phyloP scores from a whole-genome alignment of 164 flowering plant genomes.

The Vitis rotundifolia region DNA sequence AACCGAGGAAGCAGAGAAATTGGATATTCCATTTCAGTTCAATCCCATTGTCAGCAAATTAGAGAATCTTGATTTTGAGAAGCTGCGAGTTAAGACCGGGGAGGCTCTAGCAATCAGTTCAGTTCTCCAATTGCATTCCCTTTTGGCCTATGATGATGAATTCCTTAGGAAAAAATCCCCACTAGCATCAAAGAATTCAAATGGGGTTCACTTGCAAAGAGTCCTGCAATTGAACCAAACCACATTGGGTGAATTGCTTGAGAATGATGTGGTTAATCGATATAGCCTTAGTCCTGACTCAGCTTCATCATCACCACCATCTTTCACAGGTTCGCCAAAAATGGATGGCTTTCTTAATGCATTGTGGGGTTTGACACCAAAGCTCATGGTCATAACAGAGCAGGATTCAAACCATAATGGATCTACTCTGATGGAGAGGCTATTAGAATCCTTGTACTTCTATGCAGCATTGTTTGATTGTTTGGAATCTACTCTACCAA shows the following conservation, averaged over 20 bases:
- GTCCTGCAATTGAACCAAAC: slow-evolving; percentile 45
- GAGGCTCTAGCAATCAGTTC: slow-evolving; percentile 92
- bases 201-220: slow-evolving; percentile 46
- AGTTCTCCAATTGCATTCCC: slow-evolving; percentile 71
- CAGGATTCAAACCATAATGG: slow-evolving; percentile 90
- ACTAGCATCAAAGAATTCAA: slow-evolving; percentile 32
- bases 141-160: slow-evolving; percentile 66
- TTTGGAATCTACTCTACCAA: slow-evolving; percentile 71
- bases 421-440: slow-evolving; percentile 73
- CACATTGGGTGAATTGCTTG: slow-evolving; percentile 56
- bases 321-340: slow-evolving; percentile 36
- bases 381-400: slow-evolving; percentile 82
- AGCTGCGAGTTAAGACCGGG: slow-evolving; percentile 83
- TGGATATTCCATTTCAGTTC: slow-evolving; percentile 92
- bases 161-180: slow-evolving; percentile 37
- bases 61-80: slow-evolving; percentile 69
- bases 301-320: slow-evolving; percentile 56
- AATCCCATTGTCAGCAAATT: slow-evolving; percentile 64
- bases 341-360: slow-evolving; percentile 68
- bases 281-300: slow-evolving; percentile 70
- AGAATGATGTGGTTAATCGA: slow-evolving; percentile 55
- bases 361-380: slow-evolving; percentile 76
- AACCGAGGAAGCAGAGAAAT: slow-evolving; percentile 80
- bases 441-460: slow-evolving; percentile 72
- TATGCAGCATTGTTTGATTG: slow-evolving; percentile 93